These are phyloP conservation scores for Rhodotorula sp. DNA, from an alignment of 1,284 basidiomycete species.

Conservation along the genomic window DNA sequence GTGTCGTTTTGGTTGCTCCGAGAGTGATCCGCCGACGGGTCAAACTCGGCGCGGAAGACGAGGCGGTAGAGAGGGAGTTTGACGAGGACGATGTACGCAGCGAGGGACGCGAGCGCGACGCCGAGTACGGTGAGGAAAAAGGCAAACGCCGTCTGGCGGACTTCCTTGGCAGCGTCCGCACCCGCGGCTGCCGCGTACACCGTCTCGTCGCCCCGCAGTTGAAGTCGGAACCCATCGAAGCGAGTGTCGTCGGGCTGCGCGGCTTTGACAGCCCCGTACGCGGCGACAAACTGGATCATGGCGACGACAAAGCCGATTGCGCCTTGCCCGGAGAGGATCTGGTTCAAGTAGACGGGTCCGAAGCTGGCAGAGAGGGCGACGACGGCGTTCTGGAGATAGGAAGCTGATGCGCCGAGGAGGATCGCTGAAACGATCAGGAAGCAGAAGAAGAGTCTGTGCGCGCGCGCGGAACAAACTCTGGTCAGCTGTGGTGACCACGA, in stretches of 20 bases:
- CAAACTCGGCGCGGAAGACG: constrained; percentile 30
- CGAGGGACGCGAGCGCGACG: constrained; percentile 36
- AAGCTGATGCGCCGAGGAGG: constrained; percentile 33
- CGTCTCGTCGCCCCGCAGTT: neutral
- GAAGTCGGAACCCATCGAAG: neutral
- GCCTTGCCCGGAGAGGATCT: constrained; percentile 45
- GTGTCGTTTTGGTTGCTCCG: neutral
- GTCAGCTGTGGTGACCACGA: neutral
- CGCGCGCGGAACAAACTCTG: neutral
- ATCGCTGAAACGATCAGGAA: constrained; percentile 34
- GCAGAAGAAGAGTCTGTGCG: constrained; percentile 38
- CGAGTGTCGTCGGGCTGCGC: neutral
- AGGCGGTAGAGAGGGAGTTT: constrained; percentile 36
- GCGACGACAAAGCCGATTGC: constrained; percentile 44
- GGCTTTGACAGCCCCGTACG: constrained; percentile 34
- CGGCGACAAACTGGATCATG: constrained; percentile 43
- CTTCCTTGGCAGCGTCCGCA: constrained; percentile 2
- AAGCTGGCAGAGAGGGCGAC: constrained; percentile 43
- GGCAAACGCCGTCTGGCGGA: constrained; percentile 37
- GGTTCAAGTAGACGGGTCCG: constrained; percentile 45
- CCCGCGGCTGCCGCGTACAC: neutral
- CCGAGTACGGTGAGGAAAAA: constrained; percentile 43
- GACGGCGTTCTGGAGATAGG: constrained; percentile 41
- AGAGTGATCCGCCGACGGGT: constrained; percentile 1
- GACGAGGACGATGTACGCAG: constrained; percentile 32